Percentiles rank a stretch among this genome's conserved stretches.
Evolutionary conservation across 169 alveolate species (phyloP).

Genomic region (Cryptosporidium sp.): DNA sequence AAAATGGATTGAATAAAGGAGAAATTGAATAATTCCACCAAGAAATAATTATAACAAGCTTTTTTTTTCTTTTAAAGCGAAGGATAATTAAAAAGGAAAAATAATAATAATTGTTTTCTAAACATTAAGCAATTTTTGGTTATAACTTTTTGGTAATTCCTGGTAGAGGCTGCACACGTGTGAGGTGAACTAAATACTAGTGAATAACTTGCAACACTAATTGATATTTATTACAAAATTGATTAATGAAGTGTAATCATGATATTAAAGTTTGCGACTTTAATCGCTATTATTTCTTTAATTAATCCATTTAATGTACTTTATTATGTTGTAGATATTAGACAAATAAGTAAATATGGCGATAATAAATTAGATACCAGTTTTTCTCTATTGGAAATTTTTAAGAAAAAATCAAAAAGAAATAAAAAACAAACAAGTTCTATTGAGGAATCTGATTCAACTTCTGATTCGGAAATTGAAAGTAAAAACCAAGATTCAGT

Average conservation of each 20-base stretch:
- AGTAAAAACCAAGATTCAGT: not conserved
- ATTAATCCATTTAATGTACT: not conserved
- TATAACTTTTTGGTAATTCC: not conserved
- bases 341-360: not conserved
- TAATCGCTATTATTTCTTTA: not conserved
- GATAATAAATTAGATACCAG: not conserved
- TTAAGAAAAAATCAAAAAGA: not conserved
- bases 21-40: not conserved
- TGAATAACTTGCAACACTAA: not conserved
- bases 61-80: too few species aligned
- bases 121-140: not conserved
- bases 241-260: not conserved
- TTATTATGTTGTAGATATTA: not conserved
- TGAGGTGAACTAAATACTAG: not conserved
- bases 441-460: not conserved
- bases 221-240: not conserved
- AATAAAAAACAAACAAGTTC: not conserved
- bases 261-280: not conserved
- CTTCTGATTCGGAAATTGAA: not conserved
- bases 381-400: not conserved
- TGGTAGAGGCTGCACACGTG: conserved; percentile 1
- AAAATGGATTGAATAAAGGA: not conserved
- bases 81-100: too few species aligned
- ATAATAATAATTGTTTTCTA: not conserved
- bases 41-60: not conserved